A percentile compares a stretch with the other conserved stretches of the same genome.
These are phyloP conservation scores for Irineochytrium annulatum DNA, from an alignment of 192 early-diverging fungal species.

Conservation along the genomic window DNA sequence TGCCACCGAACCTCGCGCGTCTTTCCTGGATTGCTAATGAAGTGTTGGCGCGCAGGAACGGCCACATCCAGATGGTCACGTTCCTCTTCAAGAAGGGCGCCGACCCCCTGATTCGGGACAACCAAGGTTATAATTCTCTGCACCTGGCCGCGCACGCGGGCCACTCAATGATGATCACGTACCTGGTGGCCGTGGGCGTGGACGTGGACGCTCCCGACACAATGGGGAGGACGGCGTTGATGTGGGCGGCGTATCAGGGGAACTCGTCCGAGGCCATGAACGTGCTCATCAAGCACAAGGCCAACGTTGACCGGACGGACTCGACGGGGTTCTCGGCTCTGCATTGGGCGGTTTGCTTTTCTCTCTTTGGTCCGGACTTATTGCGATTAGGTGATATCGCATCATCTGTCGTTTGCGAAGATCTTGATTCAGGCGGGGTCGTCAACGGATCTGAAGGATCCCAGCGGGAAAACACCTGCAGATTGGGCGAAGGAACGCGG, in stretches of 20 bases:
- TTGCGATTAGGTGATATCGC: conserved; percentile 35
- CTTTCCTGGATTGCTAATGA: not conserved
- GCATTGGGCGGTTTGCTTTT: conserved; percentile 77
- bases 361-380: not conserved
- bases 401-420: conserved; percentile 48
- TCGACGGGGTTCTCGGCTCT: conserved; percentile 73
- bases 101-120: conserved; percentile 66
- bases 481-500: conserved; percentile 77
- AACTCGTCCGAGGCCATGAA: conserved; percentile 65
- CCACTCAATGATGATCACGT: conserved; percentile 70
- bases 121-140: conserved; percentile 82
- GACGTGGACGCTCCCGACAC: conserved; percentile 72
- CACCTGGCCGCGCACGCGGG: conserved; percentile 87
- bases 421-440: conserved; percentile 74
- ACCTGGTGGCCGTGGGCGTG: conserved; percentile 65
- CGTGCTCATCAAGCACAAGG: conserved; percentile 66
- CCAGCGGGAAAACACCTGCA: conserved; percentile 71
- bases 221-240: conserved; percentile 80
- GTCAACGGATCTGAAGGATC: conserved; percentile 59
- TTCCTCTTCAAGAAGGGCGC: conserved; percentile 77
- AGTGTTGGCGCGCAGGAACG: conserved; percentile 48
- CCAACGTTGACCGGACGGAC: conserved; percentile 66
- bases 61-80: conserved; percentile 67
- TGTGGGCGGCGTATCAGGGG: conserved; percentile 93
- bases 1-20: not conserved